These are phyloP conservation scores for Stemphylium lycopersici DNA, from an alignment of 2,329 filamentous ascomycete species.

Conservation along the genomic window DNA sequence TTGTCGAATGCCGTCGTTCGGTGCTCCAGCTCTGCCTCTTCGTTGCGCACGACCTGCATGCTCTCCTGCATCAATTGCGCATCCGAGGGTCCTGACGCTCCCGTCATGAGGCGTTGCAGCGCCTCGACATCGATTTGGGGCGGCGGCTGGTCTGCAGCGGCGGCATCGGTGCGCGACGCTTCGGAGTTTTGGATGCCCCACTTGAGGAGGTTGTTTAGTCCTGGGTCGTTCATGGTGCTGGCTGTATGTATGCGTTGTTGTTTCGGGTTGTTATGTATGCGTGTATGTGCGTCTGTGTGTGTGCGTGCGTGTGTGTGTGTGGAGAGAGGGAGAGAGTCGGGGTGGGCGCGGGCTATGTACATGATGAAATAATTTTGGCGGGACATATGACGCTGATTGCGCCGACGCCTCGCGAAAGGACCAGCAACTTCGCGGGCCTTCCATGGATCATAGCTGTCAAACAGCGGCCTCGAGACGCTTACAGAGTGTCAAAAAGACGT, in stretches of 20 bases:
- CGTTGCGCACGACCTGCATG: conserved; percentile 76
- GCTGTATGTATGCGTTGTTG: background rate
- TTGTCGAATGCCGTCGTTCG: conserved; percentile 33
- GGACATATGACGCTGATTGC: conserved; percentile 29
- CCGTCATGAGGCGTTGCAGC: conserved; percentile 15
- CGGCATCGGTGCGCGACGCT: conserved; percentile 45
- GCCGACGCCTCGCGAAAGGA: conserved; percentile 20
- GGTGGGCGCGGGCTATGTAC: conserved; percentile 10
- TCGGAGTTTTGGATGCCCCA: conserved; percentile 74
- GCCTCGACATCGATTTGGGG: conserved; percentile 21
- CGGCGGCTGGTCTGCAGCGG: conserved; percentile 51
- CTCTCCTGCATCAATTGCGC: conserved; percentile 88
- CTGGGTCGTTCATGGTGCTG: conserved; percentile 60
- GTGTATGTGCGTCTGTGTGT: background rate
- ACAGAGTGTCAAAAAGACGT: too few species aligned
- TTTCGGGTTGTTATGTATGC: too few species aligned
- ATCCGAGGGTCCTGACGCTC: conserved; percentile 61
- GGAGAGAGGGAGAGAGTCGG: conserved; percentile 1
- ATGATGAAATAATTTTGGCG: conserved; percentile 31
- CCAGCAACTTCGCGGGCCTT: conserved; percentile 33
- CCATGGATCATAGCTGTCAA: conserved; percentile 24
- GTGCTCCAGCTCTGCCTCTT: conserved; percentile 25
- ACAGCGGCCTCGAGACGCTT: background rate
- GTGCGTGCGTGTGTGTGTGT: conserved; percentile 5
- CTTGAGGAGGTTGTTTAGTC: conserved; percentile 78